Evolutionary conservation across 768 basidiomycete genomes (phyloP), one percentile per base, ranked within the genome.

Genomic region (Suillus hirtellus): DNA sequence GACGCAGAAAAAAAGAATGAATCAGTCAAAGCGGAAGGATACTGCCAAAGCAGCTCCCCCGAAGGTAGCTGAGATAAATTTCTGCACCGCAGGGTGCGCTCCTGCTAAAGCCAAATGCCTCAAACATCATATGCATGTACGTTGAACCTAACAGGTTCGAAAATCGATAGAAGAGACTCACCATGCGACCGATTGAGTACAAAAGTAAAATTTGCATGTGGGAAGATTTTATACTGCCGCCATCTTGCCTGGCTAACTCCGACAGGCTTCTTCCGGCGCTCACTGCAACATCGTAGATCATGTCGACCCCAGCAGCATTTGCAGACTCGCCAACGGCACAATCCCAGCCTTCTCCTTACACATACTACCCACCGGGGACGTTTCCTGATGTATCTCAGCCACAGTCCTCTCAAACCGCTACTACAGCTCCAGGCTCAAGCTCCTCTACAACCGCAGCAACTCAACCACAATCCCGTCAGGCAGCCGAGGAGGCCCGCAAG

Each of bases 71-170:
- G 90, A 92, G 90, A 85, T 90, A 82, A 73, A 68, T 86, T 88
- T 92, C 90, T 89, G 87, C 90, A 92, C 75, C 80, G 88, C 87
- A 84, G 84, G 85, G 77, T 68, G 70, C 31, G 24, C 65, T 65
- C 81, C 84, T 79, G 85, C 89, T 92, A 90, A 91, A 91, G 90
- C 90, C 89, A 92, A 91, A 91, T 92, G 90, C 90, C 90, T 92
- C 90, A 90, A 90, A 87, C 89, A 92, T 92, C 90, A 88, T 86
- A 27, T 31, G 31, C 31, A 6, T 6, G 6, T 31, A 31, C 6
- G 31, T 7, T 50, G 50, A 64, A 64, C 61, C 49, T 4, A 21
- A 49, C 31, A 35, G 55, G n/a, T 46, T 43, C 24, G 31, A 55
- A 47, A 37, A 44, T 59, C 60, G 54, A 42, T 35, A 35, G 53